Base-by-base conservation (phyloP, 1,139 yeast species). In the Candida sp. region DNA sequence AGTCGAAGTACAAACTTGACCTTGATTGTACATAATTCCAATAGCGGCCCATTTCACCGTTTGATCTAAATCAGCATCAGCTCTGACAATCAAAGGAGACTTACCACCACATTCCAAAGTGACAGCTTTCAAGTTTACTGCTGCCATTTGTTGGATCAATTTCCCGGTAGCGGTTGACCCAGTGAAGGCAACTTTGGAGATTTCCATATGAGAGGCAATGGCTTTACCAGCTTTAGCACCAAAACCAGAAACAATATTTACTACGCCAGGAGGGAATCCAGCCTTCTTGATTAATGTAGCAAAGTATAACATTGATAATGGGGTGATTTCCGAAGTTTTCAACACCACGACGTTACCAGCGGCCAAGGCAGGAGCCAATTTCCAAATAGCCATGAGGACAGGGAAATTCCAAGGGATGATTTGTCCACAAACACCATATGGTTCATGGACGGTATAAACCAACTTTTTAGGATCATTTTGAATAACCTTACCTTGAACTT, bases 31-130 rank as follows among this genome's bases (percentile, higher is more conserved):
- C 76, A 87, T 83, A 49, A 90, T 81, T 53, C 97, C 97, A 51
- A 80, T 71, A 22, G 93, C 89, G 38, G 91, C 83, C 85, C 95
- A 87, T 61, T 85, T 86, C 32, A 85, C 90, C 38, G 95, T 91
- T 58, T 82, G 82, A 0, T 82, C 86, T 39, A 89, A 64, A 58
- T 89, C 91, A 22, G 89, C 87, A 61, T 79, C 97, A 40, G 67
- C 84, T 69, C 84, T 84, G 45, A 77, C 81, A 60, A 79, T 77
- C 63, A 80, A 78, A 53, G 89, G 90, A 19, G 93, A 83, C 61
- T 90, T 90, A 48, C 97, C 97, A 51, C 98, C 98, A 58, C 95
- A 84, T 68, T 90, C 98, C 55, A 90, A 68, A 12, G 95, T 81
- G 30, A 86, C 83, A 7, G 89, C 87, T 64, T 87, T 88, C 61